Conservation (phyloP, 345 rosid species). For the Eucalyptus polyanthemos region DNA sequence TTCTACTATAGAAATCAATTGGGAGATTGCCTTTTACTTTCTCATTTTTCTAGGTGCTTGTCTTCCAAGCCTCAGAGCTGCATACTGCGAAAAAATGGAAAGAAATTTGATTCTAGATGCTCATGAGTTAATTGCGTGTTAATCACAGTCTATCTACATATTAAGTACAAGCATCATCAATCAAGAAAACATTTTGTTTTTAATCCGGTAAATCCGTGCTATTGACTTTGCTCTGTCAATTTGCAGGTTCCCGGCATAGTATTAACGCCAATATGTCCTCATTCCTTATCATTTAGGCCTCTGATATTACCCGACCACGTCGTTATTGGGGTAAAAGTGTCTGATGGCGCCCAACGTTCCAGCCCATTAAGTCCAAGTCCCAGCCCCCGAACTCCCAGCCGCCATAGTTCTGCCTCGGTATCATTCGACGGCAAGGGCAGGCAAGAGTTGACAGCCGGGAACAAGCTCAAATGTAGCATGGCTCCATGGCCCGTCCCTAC, state of each 20-base stretch:
- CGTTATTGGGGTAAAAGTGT: constrained; percentile 64
- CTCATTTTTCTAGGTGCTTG: neutral
- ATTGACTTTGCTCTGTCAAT: neutral
- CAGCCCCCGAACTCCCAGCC: constrained; percentile 13
- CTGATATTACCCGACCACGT: constrained; percentile 92
- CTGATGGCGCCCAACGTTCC: neutral
- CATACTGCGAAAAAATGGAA: neutral
- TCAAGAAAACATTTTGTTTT: neutral
- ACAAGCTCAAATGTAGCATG: constrained; percentile 93
- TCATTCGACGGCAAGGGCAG: constrained; percentile 96
- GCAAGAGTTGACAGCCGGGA: constrained; percentile 64
- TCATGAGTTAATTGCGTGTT: neutral
- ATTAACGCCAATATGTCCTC: constrained; percentile 96
- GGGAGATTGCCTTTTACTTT: neutral
- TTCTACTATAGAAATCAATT: neutral
- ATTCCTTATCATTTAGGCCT: constrained; percentile 93
- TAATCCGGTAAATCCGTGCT: neutral
- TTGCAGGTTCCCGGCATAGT: constrained; percentile 84
- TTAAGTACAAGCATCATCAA: neutral
- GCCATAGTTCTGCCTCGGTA: constrained; percentile 90
- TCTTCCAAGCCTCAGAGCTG: neutral
- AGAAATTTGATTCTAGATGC: neutral
- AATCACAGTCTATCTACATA: neutral
- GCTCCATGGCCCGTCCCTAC: constrained; percentile 99
- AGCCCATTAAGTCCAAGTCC: neutral